Evolutionary conservation across 306 rosid genomes (phyloP).

Genomic region (Cicer yamashitae): DNA sequence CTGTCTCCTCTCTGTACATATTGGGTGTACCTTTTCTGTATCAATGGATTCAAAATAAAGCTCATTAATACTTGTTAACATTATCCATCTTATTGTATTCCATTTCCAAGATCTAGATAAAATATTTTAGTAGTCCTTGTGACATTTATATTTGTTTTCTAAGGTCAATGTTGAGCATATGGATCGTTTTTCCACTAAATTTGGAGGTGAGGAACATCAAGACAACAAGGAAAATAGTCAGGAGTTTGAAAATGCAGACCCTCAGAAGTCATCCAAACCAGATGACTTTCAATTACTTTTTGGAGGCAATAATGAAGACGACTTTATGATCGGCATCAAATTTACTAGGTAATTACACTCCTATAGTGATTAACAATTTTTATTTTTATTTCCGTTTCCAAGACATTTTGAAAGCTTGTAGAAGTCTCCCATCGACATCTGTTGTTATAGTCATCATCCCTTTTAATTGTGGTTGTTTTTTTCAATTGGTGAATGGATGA

Average conservation of each 20-base stretch:
- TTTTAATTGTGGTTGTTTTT: conserved; percentile 32
- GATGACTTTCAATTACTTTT: conserved; percentile 78
- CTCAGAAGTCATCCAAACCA: conserved; percentile 68
- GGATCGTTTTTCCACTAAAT: conserved; percentile 77
- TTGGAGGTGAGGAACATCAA: conserved; percentile 67
- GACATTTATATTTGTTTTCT: conserved; percentile 44
- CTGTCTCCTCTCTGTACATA: no score
- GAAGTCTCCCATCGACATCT: conserved; percentile 11
- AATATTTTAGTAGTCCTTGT: conserved; percentile 21
- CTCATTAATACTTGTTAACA: not conserved
- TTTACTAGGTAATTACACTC: conserved; percentile 68
- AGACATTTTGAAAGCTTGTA: conserved; percentile 22
- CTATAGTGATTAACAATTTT: conserved; percentile 19
- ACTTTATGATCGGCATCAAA: conserved; percentile 93
- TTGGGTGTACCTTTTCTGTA: no score
- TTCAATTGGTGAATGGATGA: conserved; percentile 18
- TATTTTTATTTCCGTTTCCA: conserved; percentile 21
- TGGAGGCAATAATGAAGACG: conserved; percentile 81
- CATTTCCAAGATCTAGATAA: conserved; percentile 37
- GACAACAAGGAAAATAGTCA: conserved; percentile 47
- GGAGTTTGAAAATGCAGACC: conserved; percentile 45
- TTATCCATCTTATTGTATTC: conserved; percentile 18
- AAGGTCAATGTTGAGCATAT: conserved; percentile 77
- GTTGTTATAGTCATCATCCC: conserved; percentile 9
- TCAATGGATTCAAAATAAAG: no score